These are phyloP conservation scores for Stachybotrys chartarum DNA, from an alignment of 2,329 filamentous ascomycete genomes.

Conservation along the genomic window DNA sequence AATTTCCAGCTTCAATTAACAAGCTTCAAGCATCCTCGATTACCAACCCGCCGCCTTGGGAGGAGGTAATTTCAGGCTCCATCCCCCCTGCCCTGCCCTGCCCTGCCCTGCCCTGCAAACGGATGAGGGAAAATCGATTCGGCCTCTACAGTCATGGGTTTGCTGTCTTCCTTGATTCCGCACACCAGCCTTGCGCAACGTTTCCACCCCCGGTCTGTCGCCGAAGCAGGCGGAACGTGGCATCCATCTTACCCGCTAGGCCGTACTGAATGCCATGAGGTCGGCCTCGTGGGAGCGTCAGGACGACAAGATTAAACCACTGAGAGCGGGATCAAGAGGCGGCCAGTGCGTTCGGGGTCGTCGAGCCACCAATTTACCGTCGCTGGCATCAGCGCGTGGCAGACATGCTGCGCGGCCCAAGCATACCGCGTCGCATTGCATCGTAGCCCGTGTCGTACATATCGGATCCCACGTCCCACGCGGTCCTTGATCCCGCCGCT, in stretches of 20 bases:
- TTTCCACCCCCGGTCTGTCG: neutral
- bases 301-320: no score
- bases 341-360: neutral
- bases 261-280: no score
- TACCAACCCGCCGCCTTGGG: neutral
- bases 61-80: neutral
- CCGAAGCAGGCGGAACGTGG: neutral
- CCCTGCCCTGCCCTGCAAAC: no score
- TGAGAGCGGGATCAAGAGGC: neutral
- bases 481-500: neutral
- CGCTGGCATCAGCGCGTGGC: neutral
- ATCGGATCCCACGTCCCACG: neutral
- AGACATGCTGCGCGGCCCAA: neutral
- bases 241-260: neutral
- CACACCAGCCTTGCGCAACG: neutral
- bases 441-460: neutral
- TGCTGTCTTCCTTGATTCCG: neutral
- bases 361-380: neutral
- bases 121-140: no score
- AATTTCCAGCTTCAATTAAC: no score
- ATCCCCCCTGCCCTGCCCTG: no score
- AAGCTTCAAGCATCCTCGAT: neutral
- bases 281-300: no score
- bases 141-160: neutral
- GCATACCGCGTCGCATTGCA: neutral